phyloP scores from a whole-genome alignment of 2,329 filamentous ascomycete genomes.

The Clathrospora elynae region DNA sequence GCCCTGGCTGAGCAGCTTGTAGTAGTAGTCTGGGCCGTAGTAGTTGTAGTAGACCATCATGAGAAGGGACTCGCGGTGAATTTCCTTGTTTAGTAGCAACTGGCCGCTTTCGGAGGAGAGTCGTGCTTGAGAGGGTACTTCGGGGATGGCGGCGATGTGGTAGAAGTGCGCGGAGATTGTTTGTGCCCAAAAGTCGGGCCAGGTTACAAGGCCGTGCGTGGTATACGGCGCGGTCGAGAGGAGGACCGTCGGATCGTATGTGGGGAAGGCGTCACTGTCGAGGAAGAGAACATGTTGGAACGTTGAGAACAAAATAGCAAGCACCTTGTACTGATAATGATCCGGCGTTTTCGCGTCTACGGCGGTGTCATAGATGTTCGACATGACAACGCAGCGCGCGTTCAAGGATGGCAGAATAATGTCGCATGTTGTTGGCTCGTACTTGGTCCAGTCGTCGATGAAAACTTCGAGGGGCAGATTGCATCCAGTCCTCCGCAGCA shows the following conservation, averaged over 20 bases:
- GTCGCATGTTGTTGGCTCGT: slow-evolving; percentile 48
- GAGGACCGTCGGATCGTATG: slow-evolving; percentile 53
- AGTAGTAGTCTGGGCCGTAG: slow-evolving; percentile 59
- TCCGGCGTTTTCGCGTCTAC: slow-evolving; percentile 19
- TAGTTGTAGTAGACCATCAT: slow-evolving; percentile 62
- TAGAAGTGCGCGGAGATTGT: slow-evolving; percentile 54
- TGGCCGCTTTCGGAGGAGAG: slow-evolving; percentile 57
- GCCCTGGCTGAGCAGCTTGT: slow-evolving; percentile 55
- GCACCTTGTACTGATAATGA: slow-evolving; percentile 61
- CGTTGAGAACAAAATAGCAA: slow-evolving; percentile 63
- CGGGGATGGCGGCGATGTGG: slow-evolving; percentile 50
- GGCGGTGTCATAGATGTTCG: slow-evolving; percentile 28
- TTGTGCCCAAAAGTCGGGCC: slow-evolving; percentile 61
- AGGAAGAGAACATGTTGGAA: slow-evolving; percentile 65
- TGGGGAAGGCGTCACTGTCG: slow-evolving; percentile 62
- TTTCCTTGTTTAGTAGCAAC: slow-evolving; percentile 56
- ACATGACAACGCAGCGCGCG: slow-evolving; percentile 47
- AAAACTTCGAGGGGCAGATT: slow-evolving; percentile 56
- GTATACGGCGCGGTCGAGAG: slow-evolving; percentile 60
- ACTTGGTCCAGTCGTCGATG: slow-evolving; percentile 45
- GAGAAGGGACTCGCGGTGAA: slow-evolving; percentile 54
- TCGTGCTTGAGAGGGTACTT: slow-evolving; percentile 34
- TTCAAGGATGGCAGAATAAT: slow-evolving; percentile 46
- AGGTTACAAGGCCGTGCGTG: slow-evolving; percentile 60
- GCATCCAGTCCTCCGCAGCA: slow-evolving; percentile 59